phyloP scores from a whole-genome alignment of 768 basidiomycete genomes.

The Termitomyces titanicus region DNA sequence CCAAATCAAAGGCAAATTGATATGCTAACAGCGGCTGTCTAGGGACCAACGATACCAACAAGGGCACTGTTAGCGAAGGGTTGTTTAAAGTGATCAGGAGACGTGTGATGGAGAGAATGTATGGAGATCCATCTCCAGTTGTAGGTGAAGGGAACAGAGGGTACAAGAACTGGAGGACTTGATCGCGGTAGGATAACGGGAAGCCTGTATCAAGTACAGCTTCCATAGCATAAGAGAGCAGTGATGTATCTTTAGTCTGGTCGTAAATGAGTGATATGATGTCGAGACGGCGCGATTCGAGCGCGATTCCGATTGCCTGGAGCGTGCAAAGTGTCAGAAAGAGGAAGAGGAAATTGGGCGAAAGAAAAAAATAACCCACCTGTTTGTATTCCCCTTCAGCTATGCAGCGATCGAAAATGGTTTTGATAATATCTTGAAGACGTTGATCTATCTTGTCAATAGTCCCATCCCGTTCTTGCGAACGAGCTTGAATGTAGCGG shows the following conservation, averaged over 20 bases:
- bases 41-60: conserved; percentile 68
- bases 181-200: conserved; percentile 79
- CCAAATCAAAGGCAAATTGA: conserved; percentile 94
- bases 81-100: conserved; percentile 87
- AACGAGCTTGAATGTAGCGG: conserved; percentile 75
- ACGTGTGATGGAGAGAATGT: conserved; percentile 80
- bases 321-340: not conserved
- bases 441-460: conserved; percentile 72
- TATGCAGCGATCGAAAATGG: conserved; percentile 83
- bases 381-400: conserved; percentile 90
- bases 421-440: conserved; percentile 81
- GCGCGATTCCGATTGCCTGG: conserved; percentile 91
- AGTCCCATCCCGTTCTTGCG: conserved; percentile 48
- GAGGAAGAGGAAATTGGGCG: conserved; percentile 9
- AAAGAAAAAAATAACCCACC: conserved; percentile 45
- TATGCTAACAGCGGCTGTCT: conserved; percentile 79
- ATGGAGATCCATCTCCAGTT: conserved; percentile 67
- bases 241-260: conserved; percentile 66
- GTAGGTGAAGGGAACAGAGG: conserved; percentile 82
- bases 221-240: conserved; percentile 90
- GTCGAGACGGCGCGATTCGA: conserved; percentile 88
- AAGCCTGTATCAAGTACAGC: conserved; percentile 89
- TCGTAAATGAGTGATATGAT: conserved; percentile 77
- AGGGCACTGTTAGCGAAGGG: conserved; percentile 70
- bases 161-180: conserved; percentile 74